These are phyloP conservation scores for Phytophthora meadii DNA, from an alignment of 352 stramenopile species.

Conservation along the genomic window DNA sequence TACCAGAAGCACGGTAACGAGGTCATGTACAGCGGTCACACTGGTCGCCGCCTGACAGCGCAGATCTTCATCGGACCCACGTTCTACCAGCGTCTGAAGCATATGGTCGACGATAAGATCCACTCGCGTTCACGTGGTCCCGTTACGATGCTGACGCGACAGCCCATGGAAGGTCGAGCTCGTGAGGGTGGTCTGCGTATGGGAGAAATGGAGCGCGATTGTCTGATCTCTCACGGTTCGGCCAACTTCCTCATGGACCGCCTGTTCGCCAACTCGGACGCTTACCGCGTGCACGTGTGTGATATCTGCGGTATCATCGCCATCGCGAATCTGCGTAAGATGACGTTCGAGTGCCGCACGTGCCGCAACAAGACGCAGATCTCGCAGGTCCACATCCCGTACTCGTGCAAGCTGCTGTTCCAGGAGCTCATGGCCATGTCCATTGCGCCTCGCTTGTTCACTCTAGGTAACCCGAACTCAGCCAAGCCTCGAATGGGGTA, in stretches of 20 bases:
- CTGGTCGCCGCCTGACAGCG: slow-evolving; percentile 95
- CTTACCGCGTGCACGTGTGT: slow-evolving; percentile 99
- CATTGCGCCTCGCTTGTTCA: slow-evolving; percentile 98
- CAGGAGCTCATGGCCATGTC: slow-evolving; percentile 99
- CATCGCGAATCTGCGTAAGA: slow-evolving; percentile 99
- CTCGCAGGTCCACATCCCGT: slow-evolving; percentile 98
- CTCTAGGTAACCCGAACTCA: slow-evolving; percentile 83
- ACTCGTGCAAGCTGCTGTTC: slow-evolving; percentile 99
- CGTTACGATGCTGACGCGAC: slow-evolving; percentile 98
- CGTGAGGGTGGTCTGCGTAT: slow-evolving; percentile 99
- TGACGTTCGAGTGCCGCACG: slow-evolving; percentile 98
- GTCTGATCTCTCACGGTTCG: slow-evolving; percentile 99
- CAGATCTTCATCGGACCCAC: slow-evolving; percentile 99
- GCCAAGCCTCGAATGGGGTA: slow-evolving; percentile 52
- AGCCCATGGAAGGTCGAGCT: slow-evolving; percentile 99
- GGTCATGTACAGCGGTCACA: slow-evolving; percentile 99
- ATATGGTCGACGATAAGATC: slow-evolving; percentile 99
- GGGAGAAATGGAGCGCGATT: slow-evolving; percentile 99
- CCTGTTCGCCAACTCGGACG: slow-evolving; percentile 99
- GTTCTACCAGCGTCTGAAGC: slow-evolving; percentile 99
- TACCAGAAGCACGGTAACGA: slow-evolving; percentile 99
- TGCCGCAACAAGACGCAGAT: slow-evolving; percentile 96
- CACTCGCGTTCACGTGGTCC: slow-evolving; percentile 95
- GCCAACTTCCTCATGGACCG: slow-evolving; percentile 99
- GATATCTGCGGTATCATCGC: slow-evolving; percentile 99